Evolutionary conservation across 371 early-diverging fungal genomes (phyloP).

Genomic region (Syncephalis fuscata): DNA sequence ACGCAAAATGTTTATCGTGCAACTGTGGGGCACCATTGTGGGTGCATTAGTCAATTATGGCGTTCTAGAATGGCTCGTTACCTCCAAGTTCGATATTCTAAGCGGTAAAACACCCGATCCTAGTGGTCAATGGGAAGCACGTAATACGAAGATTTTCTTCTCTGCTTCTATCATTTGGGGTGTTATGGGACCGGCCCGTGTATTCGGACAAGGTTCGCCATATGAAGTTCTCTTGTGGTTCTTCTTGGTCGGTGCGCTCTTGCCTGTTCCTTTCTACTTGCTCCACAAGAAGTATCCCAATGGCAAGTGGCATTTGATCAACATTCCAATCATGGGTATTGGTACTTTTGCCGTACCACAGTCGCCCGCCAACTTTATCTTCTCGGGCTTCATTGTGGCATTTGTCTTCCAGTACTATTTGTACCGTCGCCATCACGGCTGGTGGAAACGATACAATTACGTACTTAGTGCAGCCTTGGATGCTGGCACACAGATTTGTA

Average conservation of each 20-base stretch:
- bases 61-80: conserved; percentile 16
- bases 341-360: conserved; percentile 19
- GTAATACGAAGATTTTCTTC: conserved; percentile 16
- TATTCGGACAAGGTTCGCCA: conserved; percentile 42
- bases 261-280: conserved; percentile 33
- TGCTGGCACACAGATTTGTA: background rate
- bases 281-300: conserved; percentile 16
- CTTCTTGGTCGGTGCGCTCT: conserved; percentile 32
- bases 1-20: conserved; percentile 25
- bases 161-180: conserved; percentile 41
- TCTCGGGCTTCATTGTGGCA: conserved; percentile 13
- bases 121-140: conserved; percentile 12
- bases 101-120: conserved; percentile 11
- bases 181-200: conserved; percentile 45
- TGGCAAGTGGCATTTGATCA: background rate
- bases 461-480: background rate
- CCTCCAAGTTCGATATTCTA: conserved; percentile 11
- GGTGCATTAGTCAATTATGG: conserved; percentile 11
- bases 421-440: conserved; percentile 26
- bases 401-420: conserved; percentile 46
- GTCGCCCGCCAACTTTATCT: conserved; percentile 3
- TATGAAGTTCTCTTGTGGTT: conserved; percentile 38
- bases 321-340: conserved; percentile 14
- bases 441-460: conserved; percentile 48
- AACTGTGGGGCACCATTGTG: conserved; percentile 27